A percentile compares a stretch with the other conserved stretches of the same genome.
phyloP scores from a whole-genome alignment of 495 filamentous ascomycete species.

The Penicillium tannophilum region DNA sequence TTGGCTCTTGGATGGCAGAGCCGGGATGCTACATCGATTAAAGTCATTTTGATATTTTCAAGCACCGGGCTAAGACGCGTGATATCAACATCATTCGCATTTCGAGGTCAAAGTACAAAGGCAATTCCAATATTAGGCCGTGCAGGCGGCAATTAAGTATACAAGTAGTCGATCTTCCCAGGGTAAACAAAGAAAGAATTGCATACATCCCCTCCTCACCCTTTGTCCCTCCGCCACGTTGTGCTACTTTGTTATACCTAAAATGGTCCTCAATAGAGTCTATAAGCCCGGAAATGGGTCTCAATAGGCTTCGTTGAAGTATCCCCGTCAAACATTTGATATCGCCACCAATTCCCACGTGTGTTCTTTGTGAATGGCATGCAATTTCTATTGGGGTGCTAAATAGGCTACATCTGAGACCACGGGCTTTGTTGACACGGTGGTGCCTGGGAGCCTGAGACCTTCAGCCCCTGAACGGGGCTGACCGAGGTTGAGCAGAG shows the following conservation, averaged over 20 bases:
- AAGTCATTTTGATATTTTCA: background rate
- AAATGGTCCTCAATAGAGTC: slow-evolving; percentile 2
- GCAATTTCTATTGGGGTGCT: slow-evolving; percentile 5
- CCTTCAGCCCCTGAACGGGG: no score
- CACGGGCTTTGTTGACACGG: background rate
- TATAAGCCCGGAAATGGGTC: background rate
- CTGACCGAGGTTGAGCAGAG: background rate
- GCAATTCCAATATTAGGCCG: background rate
- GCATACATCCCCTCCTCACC: background rate
- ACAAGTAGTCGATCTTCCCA: background rate
- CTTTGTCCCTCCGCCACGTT: background rate
- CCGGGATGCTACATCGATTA: background rate
- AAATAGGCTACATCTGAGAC: background rate
- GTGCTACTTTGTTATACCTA: background rate
- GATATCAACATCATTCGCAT: background rate
- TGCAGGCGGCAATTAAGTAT: background rate
- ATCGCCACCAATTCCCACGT: no score
- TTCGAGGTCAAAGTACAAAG: background rate
- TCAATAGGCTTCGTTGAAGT: slow-evolving; percentile 1
- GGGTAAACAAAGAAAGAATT: background rate
- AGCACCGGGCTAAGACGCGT: background rate
- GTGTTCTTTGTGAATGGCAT: background rate
- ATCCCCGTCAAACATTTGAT: background rate
- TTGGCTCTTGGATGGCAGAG: background rate
- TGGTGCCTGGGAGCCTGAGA: background rate